Conservation (phyloP, 78 protist species). For the Dictyostelium firmibasis region DNA sequence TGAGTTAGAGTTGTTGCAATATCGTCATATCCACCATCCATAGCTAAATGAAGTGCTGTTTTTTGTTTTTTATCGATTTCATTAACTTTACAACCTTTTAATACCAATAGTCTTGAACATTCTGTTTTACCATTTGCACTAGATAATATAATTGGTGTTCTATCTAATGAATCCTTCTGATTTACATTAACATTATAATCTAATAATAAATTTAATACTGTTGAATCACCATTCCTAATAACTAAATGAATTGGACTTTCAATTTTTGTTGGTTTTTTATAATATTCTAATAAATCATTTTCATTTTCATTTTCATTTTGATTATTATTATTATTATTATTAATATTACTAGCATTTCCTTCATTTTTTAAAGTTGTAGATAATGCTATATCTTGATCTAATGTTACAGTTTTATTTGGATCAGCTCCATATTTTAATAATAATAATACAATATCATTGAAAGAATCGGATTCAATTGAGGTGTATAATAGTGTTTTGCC, state of each 20-base stretch:
- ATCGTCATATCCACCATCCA: constrained; percentile 23
- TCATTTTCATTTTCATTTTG: neutral
- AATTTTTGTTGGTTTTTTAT: neutral
- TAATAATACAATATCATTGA: neutral
- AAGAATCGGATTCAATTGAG: neutral
- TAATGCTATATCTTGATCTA: neutral
- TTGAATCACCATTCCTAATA: constrained; percentile 12
- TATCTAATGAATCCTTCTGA: neutral
- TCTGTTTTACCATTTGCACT: constrained; percentile 51
- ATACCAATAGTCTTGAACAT: constrained; percentile 28
- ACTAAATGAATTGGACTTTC: constrained; percentile 31
- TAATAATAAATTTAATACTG: neutral
- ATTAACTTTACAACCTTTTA: neutral
- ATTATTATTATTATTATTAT: neutral
- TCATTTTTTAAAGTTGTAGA: neutral
- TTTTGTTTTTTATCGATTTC: neutral
- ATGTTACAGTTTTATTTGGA: neutral
- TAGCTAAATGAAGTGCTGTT: constrained; percentile 59
- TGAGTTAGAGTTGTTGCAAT: constrained; percentile 34
- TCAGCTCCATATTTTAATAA: neutral
- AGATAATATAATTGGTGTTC: constrained; percentile 34
- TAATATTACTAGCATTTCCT: neutral
- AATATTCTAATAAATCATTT: neutral
- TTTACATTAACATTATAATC: neutral
- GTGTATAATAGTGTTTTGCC: constrained; percentile 9